A percentile compares a stretch with the other conserved stretches of the same genome.
phyloP scores from a whole-genome alignment of 2,329 filamentous ascomycete genomes.

The Macrophomina tecta region DNA sequence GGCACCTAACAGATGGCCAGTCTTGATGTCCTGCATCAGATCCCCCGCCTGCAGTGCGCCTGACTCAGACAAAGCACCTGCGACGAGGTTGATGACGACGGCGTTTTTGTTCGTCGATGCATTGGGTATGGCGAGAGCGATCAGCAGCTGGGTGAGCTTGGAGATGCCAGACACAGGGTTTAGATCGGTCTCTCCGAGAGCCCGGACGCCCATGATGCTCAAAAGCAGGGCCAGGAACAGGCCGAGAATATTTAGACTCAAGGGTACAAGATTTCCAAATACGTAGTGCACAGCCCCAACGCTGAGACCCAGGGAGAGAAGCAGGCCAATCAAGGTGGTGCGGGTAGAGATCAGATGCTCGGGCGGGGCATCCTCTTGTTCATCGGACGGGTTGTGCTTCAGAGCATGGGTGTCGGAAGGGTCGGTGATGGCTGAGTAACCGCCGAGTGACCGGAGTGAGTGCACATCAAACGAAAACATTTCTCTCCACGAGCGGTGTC shows the following conservation, averaged over 20 bases:
- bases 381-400: conserved; percentile 39
- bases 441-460: conserved; percentile 38
- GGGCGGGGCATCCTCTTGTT: conserved; percentile 79
- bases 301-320: conserved; percentile 79
- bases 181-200: conserved; percentile 82
- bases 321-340: conserved; percentile 75
- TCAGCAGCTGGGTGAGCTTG: conserved; percentile 94
- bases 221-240: conserved; percentile 75
- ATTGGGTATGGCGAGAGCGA: conserved; percentile 85
- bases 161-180: conserved; percentile 97
- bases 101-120: conserved; percentile 72
- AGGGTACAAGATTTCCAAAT: conserved; percentile 82
- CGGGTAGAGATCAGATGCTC: conserved; percentile 79
- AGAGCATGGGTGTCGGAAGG: conserved; percentile 33
- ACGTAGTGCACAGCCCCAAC: conserved; percentile 80
- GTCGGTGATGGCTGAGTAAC: conserved; percentile 47
- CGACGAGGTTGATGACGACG: conserved; percentile 93
- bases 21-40: conserved; percentile 96
- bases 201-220: conserved; percentile 69
- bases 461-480: conserved; percentile 38
- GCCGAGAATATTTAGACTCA: conserved; percentile 83
- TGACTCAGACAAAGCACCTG: conserved; percentile 83
- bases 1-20: conserved; percentile 89
- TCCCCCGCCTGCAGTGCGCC: conserved; percentile 94
- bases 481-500: conserved; percentile 44